A percentile compares a stretch with the other conserved stretches of the same genome.
phyloP scores from a whole-genome alignment of 2,329 filamentous ascomycete species.

The Pestalotiopsis sp. region DNA sequence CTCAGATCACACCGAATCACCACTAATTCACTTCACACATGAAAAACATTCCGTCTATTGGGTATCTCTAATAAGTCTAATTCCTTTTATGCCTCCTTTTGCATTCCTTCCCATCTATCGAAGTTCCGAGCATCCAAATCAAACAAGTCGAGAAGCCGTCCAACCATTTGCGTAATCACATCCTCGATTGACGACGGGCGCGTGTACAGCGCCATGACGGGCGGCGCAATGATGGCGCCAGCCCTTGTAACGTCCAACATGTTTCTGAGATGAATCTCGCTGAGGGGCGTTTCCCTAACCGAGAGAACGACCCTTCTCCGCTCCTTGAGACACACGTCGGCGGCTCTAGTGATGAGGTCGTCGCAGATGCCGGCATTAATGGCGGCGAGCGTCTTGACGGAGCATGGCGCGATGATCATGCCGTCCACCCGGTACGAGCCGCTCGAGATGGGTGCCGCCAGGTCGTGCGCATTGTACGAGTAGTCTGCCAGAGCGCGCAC shows the following conservation, averaged over 20 bases:
- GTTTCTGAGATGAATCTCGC: conserved; percentile 47
- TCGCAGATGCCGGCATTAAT: conserved; percentile 44
- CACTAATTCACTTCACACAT: neutral
- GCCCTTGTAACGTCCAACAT: conserved; percentile 41
- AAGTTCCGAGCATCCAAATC: conserved; percentile 43
- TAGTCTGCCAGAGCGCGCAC: conserved; percentile 40
- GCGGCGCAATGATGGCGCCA: conserved; percentile 46
- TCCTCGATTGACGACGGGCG: conserved; percentile 40
- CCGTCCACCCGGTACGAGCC: conserved; percentile 46
- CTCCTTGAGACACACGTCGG: conserved; percentile 50
- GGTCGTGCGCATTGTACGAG: conserved; percentile 42
- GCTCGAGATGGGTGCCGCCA: conserved; percentile 45
- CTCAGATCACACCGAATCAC: neutral
- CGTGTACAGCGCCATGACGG: conserved; percentile 47
- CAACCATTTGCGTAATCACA: conserved; percentile 46
- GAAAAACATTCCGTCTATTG: neutral
- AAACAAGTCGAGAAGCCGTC: conserved; percentile 47
- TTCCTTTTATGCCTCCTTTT: neutral
- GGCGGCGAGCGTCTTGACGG: conserved; percentile 49
- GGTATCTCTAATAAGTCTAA: neutral
- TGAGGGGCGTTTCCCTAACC: conserved; percentile 47
- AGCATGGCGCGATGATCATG: conserved; percentile 52
- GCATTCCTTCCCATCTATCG: conserved; percentile 36
- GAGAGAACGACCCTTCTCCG: conserved; percentile 39
- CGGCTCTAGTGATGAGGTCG: conserved; percentile 46